phyloP scores from a whole-genome alignment of 1,284 basidiomycete species.

The Cutaneotrichosporon cavernicola region DNA sequence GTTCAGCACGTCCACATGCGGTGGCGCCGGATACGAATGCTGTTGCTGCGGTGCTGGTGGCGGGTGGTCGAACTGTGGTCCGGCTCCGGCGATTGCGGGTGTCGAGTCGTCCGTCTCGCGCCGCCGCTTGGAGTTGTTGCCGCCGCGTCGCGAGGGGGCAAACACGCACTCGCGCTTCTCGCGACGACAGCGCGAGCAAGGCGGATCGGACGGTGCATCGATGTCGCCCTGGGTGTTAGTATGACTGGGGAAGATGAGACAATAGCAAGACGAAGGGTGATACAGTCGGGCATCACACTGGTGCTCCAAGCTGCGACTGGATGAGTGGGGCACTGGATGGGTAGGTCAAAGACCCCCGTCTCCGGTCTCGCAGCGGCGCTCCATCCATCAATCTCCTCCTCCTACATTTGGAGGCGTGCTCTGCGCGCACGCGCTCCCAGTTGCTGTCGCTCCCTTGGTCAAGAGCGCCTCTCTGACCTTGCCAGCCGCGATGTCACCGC shows the following conservation, averaged over 20 bases:
- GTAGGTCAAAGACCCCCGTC: too few species aligned
- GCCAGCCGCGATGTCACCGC: not conserved
- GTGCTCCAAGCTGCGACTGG: not conserved
- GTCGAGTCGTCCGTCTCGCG: slow-evolving; percentile 20
- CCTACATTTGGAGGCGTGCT: too few species aligned
- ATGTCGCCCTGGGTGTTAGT: slow-evolving; percentile 48
- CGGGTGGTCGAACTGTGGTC: not conserved
- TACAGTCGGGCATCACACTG: too few species aligned
- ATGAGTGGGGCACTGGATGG: not conserved
- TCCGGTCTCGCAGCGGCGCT: too few species aligned
- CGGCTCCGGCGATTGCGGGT: not conserved
- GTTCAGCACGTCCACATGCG: slow-evolving; percentile 23
- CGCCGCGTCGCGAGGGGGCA: slow-evolving; percentile 46
- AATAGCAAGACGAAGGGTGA: not conserved
- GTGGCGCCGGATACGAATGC: slow-evolving; percentile 3
- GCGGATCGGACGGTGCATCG: slow-evolving; percentile 53
- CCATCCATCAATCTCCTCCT: not conserved
- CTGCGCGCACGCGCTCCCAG: too few species aligned
- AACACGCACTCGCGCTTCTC: slow-evolving; percentile 55
- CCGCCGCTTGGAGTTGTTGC: slow-evolving; percentile 42
- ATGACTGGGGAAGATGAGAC: not conserved
- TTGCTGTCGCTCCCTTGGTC: too few species aligned
- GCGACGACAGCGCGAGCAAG: slow-evolving; percentile 53
- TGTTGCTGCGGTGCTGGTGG: slow-evolving; percentile 6
- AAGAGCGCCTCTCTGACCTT: too few species aligned